Conservation (phyloP, 2,329 filamentous ascomycete species). For the Chrysoporthe cubensis region DNA sequence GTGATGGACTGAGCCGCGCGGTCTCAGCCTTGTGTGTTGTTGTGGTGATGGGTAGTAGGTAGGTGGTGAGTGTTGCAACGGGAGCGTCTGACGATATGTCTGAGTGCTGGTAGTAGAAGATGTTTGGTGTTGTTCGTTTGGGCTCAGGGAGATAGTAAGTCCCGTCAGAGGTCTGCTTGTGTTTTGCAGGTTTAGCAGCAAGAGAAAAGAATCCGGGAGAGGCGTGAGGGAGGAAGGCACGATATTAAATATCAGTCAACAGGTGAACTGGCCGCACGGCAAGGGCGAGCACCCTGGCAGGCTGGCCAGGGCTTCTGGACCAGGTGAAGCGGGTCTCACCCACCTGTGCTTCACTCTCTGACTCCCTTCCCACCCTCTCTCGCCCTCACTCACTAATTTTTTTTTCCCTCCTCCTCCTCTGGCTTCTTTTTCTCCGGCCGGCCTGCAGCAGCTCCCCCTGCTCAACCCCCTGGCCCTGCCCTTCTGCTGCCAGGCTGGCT, state of each 20-base stretch:
- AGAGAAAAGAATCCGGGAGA: not conserved
- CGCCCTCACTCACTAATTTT: not conserved
- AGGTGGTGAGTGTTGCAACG: not conserved
- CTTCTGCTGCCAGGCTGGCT: slow-evolving; percentile 1
- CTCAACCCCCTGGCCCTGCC: not conserved
- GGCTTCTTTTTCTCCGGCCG: not conserved
- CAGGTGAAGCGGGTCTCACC: slow-evolving; percentile 7
- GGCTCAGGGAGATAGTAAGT: not conserved
- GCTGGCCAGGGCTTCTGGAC: not conserved
- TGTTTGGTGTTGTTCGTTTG: slow-evolving; percentile 8
- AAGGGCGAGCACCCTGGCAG: not conserved
- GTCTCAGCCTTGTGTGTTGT: slow-evolving; percentile 12
- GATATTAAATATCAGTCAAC: slow-evolving; percentile 20
- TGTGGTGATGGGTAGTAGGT: not conserved
- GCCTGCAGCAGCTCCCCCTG: not conserved
- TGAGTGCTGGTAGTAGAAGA: not conserved
- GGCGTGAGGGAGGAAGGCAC: slow-evolving; percentile 12
- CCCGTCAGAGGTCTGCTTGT: not conserved
- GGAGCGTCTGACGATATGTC: not conserved
- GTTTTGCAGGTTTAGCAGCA: not conserved
- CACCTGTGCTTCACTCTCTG: not conserved
- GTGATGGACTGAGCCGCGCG: not conserved
- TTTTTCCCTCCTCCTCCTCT: not conserved
- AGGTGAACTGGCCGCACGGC: not conserved
- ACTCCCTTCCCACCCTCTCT: not conserved